Percentiles rank a stretch among this genome's conserved stretches.
phyloP scores from a whole-genome alignment of 1,284 basidiomycete genomes.

The Irpex sp. region DNA sequence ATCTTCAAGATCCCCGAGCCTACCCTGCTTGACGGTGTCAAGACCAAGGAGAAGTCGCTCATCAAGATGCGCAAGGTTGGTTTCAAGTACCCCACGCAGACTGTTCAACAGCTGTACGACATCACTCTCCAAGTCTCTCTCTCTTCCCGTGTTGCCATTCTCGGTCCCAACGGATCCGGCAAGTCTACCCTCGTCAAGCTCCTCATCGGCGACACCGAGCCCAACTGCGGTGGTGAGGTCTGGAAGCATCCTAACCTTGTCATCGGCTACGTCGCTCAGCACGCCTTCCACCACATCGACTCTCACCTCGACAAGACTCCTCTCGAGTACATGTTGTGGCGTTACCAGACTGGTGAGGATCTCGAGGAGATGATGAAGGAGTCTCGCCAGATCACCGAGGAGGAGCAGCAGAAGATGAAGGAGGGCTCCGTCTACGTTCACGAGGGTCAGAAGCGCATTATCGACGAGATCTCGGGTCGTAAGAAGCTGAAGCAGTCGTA shows the following conservation, averaged over 20 bases:
- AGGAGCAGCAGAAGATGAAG: constrained; percentile 95
- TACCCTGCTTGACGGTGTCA: constrained; percentile 97
- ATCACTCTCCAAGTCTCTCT: constrained; percentile 95
- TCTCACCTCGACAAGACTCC: constrained; percentile 97
- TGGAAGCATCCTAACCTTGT: constrained; percentile 99
- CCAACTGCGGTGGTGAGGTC: constrained; percentile 94
- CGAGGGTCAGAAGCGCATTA: constrained; percentile 92
- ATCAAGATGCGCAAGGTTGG: constrained; percentile 98
- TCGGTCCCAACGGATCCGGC: constrained; percentile 97
- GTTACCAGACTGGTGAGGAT: constrained; percentile 99
- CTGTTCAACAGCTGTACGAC: constrained; percentile 89
- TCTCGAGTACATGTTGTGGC: constrained; percentile 98
- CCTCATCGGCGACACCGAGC: constrained; percentile 95
- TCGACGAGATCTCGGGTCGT: constrained; percentile 87
- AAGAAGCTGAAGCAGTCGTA: constrained; percentile 99
- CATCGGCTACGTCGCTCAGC: constrained; percentile 97
- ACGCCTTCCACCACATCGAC: constrained; percentile 99
- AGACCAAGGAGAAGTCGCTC: constrained; percentile 98
- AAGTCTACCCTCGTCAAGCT: constrained; percentile 99
- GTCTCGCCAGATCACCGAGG: constrained; percentile 81
- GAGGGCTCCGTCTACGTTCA: constrained; percentile 84
- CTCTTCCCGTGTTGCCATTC: constrained; percentile 94
- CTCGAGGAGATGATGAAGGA: constrained; percentile 95
- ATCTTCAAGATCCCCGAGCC: constrained; percentile 95
- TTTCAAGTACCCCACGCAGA: constrained; percentile 91